Evolutionary conservation across 306 rosid genomes (phyloP).

Genomic region (Ormosia semicastrata): DNA sequence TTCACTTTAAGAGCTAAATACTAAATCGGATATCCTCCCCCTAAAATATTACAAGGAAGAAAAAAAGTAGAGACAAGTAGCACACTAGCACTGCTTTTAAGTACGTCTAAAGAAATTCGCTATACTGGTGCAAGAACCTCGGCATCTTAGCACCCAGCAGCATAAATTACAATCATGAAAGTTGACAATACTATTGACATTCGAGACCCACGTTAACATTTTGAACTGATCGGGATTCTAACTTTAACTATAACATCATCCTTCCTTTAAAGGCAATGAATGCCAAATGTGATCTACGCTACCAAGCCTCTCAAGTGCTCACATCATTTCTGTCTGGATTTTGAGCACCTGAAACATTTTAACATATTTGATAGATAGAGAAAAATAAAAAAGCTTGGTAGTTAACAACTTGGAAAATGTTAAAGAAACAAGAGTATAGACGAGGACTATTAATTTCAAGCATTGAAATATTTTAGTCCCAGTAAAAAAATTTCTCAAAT

Average conservation of each 20-base stretch:
- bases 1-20: not conserved
- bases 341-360: constrained; percentile 35
- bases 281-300: constrained; percentile 26
- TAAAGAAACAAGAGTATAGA: not conserved
- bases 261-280: constrained; percentile 31
- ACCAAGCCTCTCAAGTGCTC: constrained; percentile 22
- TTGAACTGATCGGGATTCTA: constrained; percentile 6
- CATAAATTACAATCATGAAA: constrained; percentile 20
- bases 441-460: not conserved
- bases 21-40: not conserved
- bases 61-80: not conserved
- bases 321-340: constrained; percentile 31
- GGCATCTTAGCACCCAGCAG: constrained; percentile 18
- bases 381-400: not conserved
- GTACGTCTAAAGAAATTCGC: constrained; percentile 4
- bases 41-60: not conserved
- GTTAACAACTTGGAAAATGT: not conserved
- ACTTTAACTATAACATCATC: constrained; percentile 13
- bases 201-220: constrained; percentile 7
- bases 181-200: constrained; percentile 14
- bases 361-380: not conserved
- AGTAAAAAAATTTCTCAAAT: not conserved
- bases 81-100: not conserved
- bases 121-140: constrained; percentile 28
- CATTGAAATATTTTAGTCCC: not conserved